Evolutionary conservation across 2,329 filamentous ascomycete genomes (phyloP), one percentile per base, ranked within the genome.

Genomic region (Phialophora verrucosa): DNA sequence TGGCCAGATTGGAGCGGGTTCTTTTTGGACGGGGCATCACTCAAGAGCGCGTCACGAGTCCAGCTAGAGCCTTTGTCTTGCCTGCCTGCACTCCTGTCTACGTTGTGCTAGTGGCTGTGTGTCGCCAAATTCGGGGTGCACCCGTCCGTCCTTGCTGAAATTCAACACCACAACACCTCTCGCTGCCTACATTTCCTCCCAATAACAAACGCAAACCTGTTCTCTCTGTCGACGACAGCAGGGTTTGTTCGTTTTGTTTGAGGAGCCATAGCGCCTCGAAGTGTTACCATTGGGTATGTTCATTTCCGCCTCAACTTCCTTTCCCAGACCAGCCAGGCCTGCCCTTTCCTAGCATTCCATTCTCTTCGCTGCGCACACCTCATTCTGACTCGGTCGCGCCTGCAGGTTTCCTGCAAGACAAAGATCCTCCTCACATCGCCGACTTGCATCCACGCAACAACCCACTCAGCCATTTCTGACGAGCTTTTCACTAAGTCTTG

Each of bases 401-500:
- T 66, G 63, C 68, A 70, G 68, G 68, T 49, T 70, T 29, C 65
- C 65, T 61, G 12, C 53, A 35, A 38, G 53, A 68, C 58, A 59
- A 66, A 64, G 57, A 56, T 50, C 42, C 44, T 38, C 8, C 38
- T 54, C 44, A 56, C 66, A 59, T 42, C 35, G 38, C 64, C 54
- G 14, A 50, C 25, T 38, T 32, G 32, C 32, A 62, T 50, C 51
- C 11, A 7, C 17, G 31, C 11, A 47, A 8, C 14, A 27, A 31
- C 60, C 31, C 14, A 38, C 51, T 50, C 29, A 62, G 20, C 31
- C 42, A 32, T 35, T 12, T 61, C 57, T 50, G 72, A 80, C 80
- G 80, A 82, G 79, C 80, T 82, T 82, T 82, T 82, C 78, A 81
- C 79, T 82, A 82, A 82, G 80, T 79, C 77, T 82, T 80, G 80